These are phyloP conservation scores for Panaeolus cyanescens DNA, from an alignment of 768 basidiomycete genomes.

Conservation along the genomic window DNA sequence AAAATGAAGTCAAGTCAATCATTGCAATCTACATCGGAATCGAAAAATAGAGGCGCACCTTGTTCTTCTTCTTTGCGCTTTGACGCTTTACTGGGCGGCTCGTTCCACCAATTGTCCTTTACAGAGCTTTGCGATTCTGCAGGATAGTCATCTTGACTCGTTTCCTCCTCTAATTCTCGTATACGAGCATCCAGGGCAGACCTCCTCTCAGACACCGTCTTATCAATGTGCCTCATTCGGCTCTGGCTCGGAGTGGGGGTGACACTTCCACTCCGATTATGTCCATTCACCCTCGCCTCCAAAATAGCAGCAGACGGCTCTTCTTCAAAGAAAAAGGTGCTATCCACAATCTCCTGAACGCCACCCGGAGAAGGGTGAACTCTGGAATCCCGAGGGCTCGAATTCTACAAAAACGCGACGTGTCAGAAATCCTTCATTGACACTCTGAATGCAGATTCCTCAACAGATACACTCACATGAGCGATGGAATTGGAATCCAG, in stretches of 20 bases:
- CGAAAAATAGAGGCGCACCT: background rate
- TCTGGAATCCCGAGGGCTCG: background rate
- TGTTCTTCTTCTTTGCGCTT: background rate
- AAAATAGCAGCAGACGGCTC: background rate
- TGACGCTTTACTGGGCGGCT: background rate
- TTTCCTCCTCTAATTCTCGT: background rate
- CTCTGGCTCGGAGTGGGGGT: background rate
- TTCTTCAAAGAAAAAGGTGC: background rate
- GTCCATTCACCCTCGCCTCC: background rate
- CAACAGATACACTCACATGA: background rate
- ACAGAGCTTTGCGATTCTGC: background rate
- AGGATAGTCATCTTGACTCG: background rate
- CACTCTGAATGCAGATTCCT: background rate
- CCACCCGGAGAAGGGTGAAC: background rate
- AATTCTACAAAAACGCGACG: background rate
- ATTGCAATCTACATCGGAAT: too few species aligned
- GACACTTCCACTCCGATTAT: background rate
- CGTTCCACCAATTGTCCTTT: background rate
- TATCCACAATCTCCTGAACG: background rate
- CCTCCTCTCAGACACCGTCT: background rate
- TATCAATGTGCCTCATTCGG: background rate
- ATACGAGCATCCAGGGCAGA: background rate
- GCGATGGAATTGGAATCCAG: constrained; percentile 29
- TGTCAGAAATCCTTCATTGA: background rate
- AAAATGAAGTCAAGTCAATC: background rate